Base-by-base conservation (phyloP, 306 rosid genomes). In the Glycine tomentella region DNA sequence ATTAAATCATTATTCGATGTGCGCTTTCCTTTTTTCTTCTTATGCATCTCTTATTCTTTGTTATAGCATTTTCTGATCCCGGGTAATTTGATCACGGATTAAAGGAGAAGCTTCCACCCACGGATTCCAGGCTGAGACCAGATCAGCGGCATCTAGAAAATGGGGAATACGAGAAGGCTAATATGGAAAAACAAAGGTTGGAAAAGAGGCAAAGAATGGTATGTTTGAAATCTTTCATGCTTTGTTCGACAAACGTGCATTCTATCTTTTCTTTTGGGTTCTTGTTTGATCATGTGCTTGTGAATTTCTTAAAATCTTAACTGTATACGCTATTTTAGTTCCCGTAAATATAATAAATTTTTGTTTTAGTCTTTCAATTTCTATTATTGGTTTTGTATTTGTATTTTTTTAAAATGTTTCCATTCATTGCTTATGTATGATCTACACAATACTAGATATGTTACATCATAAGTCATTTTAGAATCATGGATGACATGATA, bases 71-170 rank as follows among this genome's bases (percentile, higher is more conserved):
- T 83, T 91, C 97, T 93, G 92, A 93, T 95, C 82, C 89, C 45
- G 87, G 93, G 90, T 88, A 83, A n/a, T 95, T 92, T 95, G 91
- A 89, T 93, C 90, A 89, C 91, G 94, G 94, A 88, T 95, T 91
- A 89, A 87, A 95, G 99, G 99, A 90, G 92, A 95, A 91, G 86
- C 99, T 95, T 69, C 99, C 99, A 40, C 96, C 99, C 80, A 95
- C 99, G 76, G 99, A 95, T 89, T 95, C 99, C 61, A 89, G 99
- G 89, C 90, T 93, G 66, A 89, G 99, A 82, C 99, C 99, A 2
- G 99, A 95, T 86, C 99, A 95, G 83, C 94, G 99, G 76, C 94
- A 90, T 87, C 84, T 95, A 73, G 99, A 95, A 88, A 91, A 95
- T 83, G 99, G 99, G 48, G 97, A 95, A 82, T 95, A 93, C 53